Percentiles rank a stretch among this genome's conserved stretches.
Evolutionary conservation across 1,284 basidiomycete species (phyloP).

Genomic region (Termitomyces sp.): DNA sequence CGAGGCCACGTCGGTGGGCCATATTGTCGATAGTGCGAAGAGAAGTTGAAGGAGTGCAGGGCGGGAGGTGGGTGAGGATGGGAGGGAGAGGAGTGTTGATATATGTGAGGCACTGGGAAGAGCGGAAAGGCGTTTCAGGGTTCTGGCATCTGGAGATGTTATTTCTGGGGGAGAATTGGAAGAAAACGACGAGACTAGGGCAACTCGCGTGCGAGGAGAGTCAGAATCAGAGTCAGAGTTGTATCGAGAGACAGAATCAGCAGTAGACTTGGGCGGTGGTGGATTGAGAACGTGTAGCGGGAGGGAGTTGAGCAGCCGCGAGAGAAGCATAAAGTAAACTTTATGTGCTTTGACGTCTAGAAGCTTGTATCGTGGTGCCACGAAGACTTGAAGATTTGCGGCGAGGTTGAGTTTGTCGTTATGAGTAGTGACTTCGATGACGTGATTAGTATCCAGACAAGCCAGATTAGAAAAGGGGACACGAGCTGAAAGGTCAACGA

Average conservation of each 20-base stretch:
- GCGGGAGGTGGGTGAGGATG: conserved; percentile 31
- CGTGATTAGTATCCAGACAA: conserved; percentile 18
- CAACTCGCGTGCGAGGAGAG: conserved; percentile 22
- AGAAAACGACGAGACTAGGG: conserved; percentile 35
- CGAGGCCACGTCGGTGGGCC: conserved; percentile 49
- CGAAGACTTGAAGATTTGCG: conserved; percentile 61
- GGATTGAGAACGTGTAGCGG: conserved; percentile 51
- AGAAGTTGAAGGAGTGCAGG: conserved; percentile 45
- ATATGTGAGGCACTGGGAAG: conserved; percentile 49
- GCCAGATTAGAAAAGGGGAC: conserved; percentile 31
- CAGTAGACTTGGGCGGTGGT: conserved; percentile 16
- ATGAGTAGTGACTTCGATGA: conserved; percentile 13
- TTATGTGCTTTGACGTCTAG: conserved; percentile 34
- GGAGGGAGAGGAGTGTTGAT: conserved; percentile 40
- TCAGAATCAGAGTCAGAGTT: conserved; percentile 39
- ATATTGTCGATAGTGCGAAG: conserved; percentile 47
- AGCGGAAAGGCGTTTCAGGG: conserved; percentile 47
- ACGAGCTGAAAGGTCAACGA: conserved; percentile 35
- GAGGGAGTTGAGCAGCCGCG: conserved; percentile 46
- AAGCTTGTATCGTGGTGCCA: conserved; percentile 37
- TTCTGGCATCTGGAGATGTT: conserved; percentile 49
- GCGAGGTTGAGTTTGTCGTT: conserved; percentile 51
- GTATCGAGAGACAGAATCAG: conserved; percentile 14
- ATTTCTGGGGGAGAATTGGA: conserved; percentile 18
- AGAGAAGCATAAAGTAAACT: conserved; percentile 51